Base-by-base conservation (phyloP, 2,329 filamentous ascomycete species). In the Fonsecaea multimorphosa region DNA sequence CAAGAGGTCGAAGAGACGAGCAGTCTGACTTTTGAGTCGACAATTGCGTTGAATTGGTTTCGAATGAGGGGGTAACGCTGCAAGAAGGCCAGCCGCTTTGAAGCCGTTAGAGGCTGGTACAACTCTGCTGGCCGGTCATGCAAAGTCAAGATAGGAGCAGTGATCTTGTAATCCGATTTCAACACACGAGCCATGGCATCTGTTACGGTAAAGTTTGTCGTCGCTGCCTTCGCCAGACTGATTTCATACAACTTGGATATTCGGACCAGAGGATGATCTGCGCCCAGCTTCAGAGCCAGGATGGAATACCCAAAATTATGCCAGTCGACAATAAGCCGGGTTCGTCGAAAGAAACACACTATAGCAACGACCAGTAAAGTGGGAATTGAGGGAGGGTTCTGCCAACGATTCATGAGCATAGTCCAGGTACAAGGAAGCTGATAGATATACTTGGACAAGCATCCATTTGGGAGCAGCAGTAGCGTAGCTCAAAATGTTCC, bases 221-320 rank as follows among this genome's bases (percentile, higher is more conserved):
- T 82, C 3, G 92, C 91, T 61, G 83, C 81, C 32, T 85, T 85
- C 56, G 91, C 90, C 46, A 96, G 86, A 14, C 84, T 76, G 40
- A 82, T 85, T 78, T 99, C 95, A 74, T 97, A 97, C 74, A 84
- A 83, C 69, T 87, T 88, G 27, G 94, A 91, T 8, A 96, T 75
- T 31, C 80, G 83, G 8, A 97, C 92, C n/a, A 97, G 85, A 0
- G 89, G 90, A 74, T 96, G 91, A 5, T 75, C 77, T 1, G 79
- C 69, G 0, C 87, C 86, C 1, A 90, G 80, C 68, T 88, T 89
- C 56, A 90, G 78, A 1, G 85, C 91, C 2, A 99, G 86, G 72
- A 99, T 96, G 8, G 92, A 94, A 84, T 94, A 97, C 72, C 94
- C 95, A 78, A 97, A 98, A 79, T 99, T 99, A 82, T 99, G 95